phyloP scores from a whole-genome alignment of 2,329 filamentous ascomycete genomes.

The Fusarium metavorans region DNA sequence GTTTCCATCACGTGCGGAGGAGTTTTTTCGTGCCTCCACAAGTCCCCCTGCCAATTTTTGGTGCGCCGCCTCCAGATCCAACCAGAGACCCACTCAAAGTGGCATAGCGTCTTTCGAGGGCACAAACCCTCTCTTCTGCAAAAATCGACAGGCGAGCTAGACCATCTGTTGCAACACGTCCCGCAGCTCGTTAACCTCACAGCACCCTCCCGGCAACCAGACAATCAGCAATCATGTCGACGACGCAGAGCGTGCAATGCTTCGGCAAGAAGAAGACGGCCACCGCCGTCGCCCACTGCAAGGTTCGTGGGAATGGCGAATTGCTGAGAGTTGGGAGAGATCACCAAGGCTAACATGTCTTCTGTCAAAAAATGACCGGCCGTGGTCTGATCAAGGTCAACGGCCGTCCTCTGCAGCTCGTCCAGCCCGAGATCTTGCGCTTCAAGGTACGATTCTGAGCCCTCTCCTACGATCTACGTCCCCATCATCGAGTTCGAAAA shows the following conservation, averaged over 20 bases:
- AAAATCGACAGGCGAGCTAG: constrained; percentile 41
- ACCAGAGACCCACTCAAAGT: constrained; percentile 32
- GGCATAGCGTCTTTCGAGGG: constrained; percentile 47
- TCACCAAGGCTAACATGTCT: constrained; percentile 46
- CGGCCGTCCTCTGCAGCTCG: constrained; percentile 92
- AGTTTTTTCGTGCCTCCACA: constrained; percentile 22
- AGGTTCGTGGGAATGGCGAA: constrained; percentile 67
- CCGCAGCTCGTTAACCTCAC: constrained; percentile 36
- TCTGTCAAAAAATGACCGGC: constrained; percentile 49
- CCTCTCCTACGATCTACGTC: constrained; percentile 1
- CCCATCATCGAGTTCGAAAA: constrained; percentile 20
- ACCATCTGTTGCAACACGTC: constrained; percentile 39
- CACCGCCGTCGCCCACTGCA: constrained; percentile 91
- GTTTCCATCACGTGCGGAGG: constrained; percentile 47
- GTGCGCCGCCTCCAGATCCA: constrained; percentile 4
- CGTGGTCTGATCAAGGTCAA: constrained; percentile 96
- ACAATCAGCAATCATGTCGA: constrained; percentile 74
- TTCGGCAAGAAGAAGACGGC: constrained; percentile 99
- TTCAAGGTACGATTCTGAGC: constrained; percentile 80
- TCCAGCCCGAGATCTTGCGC: constrained; percentile 95
- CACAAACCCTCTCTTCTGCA: constrained; percentile 49
- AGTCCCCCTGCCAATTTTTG: not conserved
- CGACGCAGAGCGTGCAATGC: constrained; percentile 89
- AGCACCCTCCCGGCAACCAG: constrained; percentile 41
- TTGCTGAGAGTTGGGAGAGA: not conserved